Percentiles rank a stretch among this genome's conserved stretches.
These are phyloP conservation scores for Elsinoe ampelina DNA, from an alignment of 2,329 filamentous ascomycete species.

Conservation along the genomic window DNA sequence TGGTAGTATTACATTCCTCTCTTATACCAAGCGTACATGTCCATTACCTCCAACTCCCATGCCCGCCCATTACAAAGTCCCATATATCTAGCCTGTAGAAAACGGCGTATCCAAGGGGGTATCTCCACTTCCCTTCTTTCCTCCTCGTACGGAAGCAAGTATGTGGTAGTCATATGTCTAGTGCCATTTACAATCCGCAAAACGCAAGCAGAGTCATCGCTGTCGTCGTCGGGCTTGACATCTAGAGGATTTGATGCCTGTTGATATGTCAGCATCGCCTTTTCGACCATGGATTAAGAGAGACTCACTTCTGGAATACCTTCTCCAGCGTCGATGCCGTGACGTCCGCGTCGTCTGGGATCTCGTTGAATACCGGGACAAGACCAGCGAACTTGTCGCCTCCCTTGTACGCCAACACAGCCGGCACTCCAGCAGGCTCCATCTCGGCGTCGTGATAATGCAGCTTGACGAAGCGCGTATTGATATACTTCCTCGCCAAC, in stretches of 20 bases:
- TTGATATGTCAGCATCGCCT: not conserved
- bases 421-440: constrained; percentile 77
- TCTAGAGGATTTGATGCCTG: constrained; percentile 16
- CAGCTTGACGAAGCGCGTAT: constrained; percentile 80
- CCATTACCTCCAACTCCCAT: too few species aligned
- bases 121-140: too few species aligned
- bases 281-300: not conserved
- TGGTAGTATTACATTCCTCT: too few species aligned
- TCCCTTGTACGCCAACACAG: constrained; percentile 78
- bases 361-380: constrained; percentile 76
- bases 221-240: not conserved
- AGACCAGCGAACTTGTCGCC: constrained; percentile 87
- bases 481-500: constrained; percentile 60
- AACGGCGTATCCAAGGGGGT: too few species aligned
- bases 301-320: constrained; percentile 45
- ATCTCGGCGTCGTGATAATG: constrained; percentile 91
- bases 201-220: too few species aligned
- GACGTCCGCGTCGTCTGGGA: constrained; percentile 52
- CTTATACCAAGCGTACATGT: too few species aligned
- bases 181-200: too few species aligned
- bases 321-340: constrained; percentile 48
- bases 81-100: too few species aligned
- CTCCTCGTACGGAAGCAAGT: too few species aligned
- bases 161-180: too few species aligned
- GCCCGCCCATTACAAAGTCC: too few species aligned